These are phyloP conservation scores for Rhizophagus sp. DNA, from an alignment of 192 early-diverging fungal species.

Conservation along the genomic window DNA sequence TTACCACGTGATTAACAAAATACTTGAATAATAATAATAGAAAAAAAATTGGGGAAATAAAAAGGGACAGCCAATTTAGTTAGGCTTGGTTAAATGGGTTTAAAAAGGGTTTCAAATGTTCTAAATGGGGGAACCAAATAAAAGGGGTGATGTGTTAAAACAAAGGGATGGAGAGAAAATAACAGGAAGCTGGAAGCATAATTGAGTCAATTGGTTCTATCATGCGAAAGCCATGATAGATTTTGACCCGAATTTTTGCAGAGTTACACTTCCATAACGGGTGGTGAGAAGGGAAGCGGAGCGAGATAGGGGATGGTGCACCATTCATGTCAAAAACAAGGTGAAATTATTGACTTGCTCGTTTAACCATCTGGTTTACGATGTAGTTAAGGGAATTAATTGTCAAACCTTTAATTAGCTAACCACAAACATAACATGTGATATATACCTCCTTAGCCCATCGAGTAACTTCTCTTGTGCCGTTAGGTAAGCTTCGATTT, in stretches of 20 bases:
- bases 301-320: background rate
- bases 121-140: slow-evolving; percentile 9
- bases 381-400: background rate
- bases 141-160: slow-evolving; percentile 2
- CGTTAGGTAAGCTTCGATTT: slow-evolving; percentile 45
- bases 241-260: slow-evolving; percentile 13
- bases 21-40: background rate
- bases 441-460: slow-evolving; percentile 69
- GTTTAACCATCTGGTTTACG: slow-evolving; percentile 3
- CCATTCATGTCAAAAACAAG: background rate
- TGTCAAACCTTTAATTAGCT: background rate
- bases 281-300: background rate
- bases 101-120: background rate
- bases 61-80: background rate
- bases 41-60: background rate
- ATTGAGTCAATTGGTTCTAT: background rate
- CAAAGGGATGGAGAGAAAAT: slow-evolving; percentile 7
- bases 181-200: slow-evolving; percentile 1
- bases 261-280: slow-evolving; percentile 1
- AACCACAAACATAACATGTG: no score
- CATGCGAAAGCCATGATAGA: slow-evolving; percentile 1
- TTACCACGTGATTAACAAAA: no score
- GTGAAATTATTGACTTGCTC: slow-evolving; percentile 2
- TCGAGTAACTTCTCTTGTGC: slow-evolving; percentile 63
- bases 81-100: slow-evolving; percentile 3